Percentiles rank a stretch among this genome's conserved stretches.
These are phyloP conservation scores for Colletotrichum sp. DNA, from an alignment of 2,329 filamentous ascomycete species.

Conservation along the genomic window DNA sequence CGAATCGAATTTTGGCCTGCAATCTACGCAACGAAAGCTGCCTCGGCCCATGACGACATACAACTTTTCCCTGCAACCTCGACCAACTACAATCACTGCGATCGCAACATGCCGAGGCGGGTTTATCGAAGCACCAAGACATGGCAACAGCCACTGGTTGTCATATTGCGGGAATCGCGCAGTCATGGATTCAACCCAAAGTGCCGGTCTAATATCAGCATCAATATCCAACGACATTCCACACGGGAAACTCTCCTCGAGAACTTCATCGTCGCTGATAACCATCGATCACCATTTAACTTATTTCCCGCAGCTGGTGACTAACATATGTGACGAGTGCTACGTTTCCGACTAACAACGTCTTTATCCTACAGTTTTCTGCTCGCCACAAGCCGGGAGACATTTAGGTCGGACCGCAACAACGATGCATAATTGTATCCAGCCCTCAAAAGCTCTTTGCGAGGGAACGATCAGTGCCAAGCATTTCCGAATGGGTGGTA, in stretches of 20 bases:
- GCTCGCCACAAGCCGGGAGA: not conserved
- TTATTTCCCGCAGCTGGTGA: not conserved
- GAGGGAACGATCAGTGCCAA: conserved; percentile 1
- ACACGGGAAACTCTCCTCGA: accelerated
- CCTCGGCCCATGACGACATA: not conserved
- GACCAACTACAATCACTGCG: not conserved
- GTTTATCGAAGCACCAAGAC: not conserved
- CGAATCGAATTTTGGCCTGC: not conserved
- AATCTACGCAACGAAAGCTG: not conserved
- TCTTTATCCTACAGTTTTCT: not conserved
- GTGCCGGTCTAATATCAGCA: not conserved
- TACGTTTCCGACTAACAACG: not conserved
- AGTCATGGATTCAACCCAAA: not conserved
- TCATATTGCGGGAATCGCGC: not conserved
- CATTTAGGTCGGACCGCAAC: not conserved
- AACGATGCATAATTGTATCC: not conserved
- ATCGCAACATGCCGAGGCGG: not conserved
- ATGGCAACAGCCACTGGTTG: not conserved
- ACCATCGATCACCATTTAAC: not conserved
- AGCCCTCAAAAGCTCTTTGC: not conserved
- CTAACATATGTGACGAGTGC: too few species aligned
- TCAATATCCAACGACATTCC: not conserved
- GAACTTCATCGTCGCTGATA: not conserved
- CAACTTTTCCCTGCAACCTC: not conserved
- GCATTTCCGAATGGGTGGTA: not conserved